Conservation (phyloP, 495 filamentous ascomycete genomes). For the Diplogelasinospora grovesii region DNA sequence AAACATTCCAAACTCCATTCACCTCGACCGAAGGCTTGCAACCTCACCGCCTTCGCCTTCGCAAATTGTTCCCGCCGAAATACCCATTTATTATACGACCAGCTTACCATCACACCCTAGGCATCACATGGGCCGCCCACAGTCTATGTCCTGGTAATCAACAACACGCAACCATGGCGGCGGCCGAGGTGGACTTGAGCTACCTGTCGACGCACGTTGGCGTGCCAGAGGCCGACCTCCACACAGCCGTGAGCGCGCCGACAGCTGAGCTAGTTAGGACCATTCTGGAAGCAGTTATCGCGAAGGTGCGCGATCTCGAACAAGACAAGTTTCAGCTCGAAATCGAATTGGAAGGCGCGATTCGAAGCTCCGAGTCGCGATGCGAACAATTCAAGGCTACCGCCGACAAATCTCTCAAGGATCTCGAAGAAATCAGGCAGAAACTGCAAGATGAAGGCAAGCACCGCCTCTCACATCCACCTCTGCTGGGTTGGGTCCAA, state of each 20-base stretch:
- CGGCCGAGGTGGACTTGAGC: conserved; percentile 63
- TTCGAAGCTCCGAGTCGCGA: conserved; percentile 72
- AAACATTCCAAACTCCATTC: too few relatives aligned
- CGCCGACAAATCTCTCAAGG: conserved; percentile 73
- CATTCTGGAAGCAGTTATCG: conserved; percentile 59
- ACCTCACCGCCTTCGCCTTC: too few relatives aligned
- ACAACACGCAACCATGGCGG: conserved; percentile 57
- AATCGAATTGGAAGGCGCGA: conserved; percentile 87
- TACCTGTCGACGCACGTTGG: conserved; percentile 71
- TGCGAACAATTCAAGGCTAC: conserved; percentile 70
- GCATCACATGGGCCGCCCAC: too few relatives aligned
- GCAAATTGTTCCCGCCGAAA: too few relatives aligned
- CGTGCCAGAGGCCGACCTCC: conserved; percentile 61
- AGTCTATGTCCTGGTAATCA: conserved; percentile 15
- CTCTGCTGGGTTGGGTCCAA: too few relatives aligned
- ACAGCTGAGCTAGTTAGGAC: conserved; percentile 68
- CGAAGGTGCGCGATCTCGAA: conserved; percentile 74
- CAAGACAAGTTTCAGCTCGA: conserved; percentile 79
- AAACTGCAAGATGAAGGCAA: conserved; percentile 78
- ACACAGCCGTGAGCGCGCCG: conserved; percentile 59
- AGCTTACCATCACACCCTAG: too few relatives aligned
- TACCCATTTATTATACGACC: too few relatives aligned
- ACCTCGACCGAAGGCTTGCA: too few relatives aligned
- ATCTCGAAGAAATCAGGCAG: conserved; percentile 67
- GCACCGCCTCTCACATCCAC: conserved; percentile 9